Evolutionary conservation across 2,329 filamentous ascomycete genomes (phyloP).

Genomic region (Fusarium clavum): DNA sequence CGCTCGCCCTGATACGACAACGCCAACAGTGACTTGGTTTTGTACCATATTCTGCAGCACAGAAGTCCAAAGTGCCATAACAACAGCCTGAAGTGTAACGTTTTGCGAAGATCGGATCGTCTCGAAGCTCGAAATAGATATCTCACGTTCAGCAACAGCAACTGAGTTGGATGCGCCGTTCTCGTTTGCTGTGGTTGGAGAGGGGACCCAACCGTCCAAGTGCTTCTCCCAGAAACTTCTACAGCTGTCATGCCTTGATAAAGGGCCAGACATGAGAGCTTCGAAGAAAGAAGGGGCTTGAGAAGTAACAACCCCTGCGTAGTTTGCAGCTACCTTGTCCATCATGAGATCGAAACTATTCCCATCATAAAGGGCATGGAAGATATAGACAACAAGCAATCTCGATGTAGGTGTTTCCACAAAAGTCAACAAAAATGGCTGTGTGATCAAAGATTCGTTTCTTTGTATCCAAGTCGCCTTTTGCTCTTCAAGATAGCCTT

Average conservation of each 20-base stretch:
- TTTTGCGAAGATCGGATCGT: slow-evolving; percentile 67
- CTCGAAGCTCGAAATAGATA: slow-evolving; percentile 61
- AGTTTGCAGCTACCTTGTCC: slow-evolving; percentile 58
- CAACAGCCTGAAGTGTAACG: slow-evolving; percentile 81
- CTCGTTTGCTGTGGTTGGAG: slow-evolving; percentile 27
- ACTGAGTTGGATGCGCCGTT: not conserved
- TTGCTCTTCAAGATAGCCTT: slow-evolving; percentile 50
- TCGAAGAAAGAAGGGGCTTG: slow-evolving; percentile 71
- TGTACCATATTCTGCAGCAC: slow-evolving; percentile 66
- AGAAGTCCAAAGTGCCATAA: slow-evolving; percentile 80
- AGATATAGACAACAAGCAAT: slow-evolving; percentile 74
- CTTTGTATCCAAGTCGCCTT: slow-evolving; percentile 64
- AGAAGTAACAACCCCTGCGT: slow-evolving; percentile 30
- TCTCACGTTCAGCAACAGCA: slow-evolving; percentile 22
- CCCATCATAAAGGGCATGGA: slow-evolving; percentile 90
- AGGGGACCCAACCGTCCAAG: slow-evolving; percentile 53
- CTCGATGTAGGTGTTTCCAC: slow-evolving; percentile 58
- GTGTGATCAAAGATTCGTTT: slow-evolving; percentile 54
- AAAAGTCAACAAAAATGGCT: slow-evolving; percentile 48
- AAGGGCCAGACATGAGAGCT: slow-evolving; percentile 75
- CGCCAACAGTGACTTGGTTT: slow-evolving; percentile 69
- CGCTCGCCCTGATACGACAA: slow-evolving; percentile 82
- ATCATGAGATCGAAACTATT: slow-evolving; percentile 79
- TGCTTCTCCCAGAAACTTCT: slow-evolving; percentile 75
- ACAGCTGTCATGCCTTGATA: slow-evolving; percentile 59